phyloP scores from a whole-genome alignment of 2,329 filamentous ascomycete genomes.

The Thielaviopsis punctulata region DNA sequence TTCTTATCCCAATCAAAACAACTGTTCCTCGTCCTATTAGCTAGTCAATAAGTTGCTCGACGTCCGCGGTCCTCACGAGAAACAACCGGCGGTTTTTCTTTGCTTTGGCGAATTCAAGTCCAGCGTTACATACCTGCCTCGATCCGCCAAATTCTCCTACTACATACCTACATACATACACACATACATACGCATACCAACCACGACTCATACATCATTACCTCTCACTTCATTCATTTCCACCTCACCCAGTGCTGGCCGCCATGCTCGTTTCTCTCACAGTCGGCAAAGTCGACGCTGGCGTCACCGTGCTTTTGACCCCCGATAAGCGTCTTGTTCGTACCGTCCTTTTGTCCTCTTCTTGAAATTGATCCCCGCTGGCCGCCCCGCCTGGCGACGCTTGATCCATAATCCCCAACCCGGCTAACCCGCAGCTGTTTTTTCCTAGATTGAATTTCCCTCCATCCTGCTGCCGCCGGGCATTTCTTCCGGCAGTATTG shows the following conservation, averaged over 20 bases:
- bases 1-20: too few species aligned
- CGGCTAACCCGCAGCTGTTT: slow-evolving; percentile 1
- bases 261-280: slow-evolving; percentile 90
- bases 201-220: too few species aligned
- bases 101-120: too few species aligned
- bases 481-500: slow-evolving; percentile 90
- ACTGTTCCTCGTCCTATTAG: too few species aligned
- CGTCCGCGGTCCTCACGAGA: too few species aligned
- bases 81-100: too few species aligned
- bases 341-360: slow-evolving; percentile 11
- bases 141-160: too few species aligned
- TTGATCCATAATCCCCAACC: slow-evolving; percentile 14
- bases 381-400: background rate
- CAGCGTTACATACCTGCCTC: too few species aligned
- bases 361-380: background rate
- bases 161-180: too few species aligned
- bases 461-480: slow-evolving; percentile 91
- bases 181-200: too few species aligned
- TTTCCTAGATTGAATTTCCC: slow-evolving; percentile 79
- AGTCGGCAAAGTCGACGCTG: slow-evolving; percentile 97
- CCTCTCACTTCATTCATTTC: background rate
- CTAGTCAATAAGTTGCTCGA: too few species aligned
- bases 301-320: slow-evolving; percentile 89
- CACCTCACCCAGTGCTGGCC: background rate
- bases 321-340: slow-evolving; percentile 90